Evolutionary conservation across 2,329 filamentous ascomycete species (phyloP).

Genomic region (Phaeomoniella chlamydospora): DNA sequence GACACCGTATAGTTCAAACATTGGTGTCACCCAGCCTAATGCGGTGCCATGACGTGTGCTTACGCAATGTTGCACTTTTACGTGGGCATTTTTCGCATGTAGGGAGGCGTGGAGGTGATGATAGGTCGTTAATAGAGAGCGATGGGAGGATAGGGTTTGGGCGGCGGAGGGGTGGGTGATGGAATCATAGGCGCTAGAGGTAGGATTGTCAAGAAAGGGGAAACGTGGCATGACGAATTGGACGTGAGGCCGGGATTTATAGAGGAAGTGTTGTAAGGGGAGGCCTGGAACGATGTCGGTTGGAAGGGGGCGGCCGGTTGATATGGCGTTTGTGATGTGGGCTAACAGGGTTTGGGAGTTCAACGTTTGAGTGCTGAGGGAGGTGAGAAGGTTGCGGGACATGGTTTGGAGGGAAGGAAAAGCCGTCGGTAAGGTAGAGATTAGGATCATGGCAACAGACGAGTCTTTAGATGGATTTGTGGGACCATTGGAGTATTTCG

Average conservation of each 20-base stretch:
- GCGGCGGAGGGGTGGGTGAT: too few relatives aligned
- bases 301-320: slow-evolving; percentile 52
- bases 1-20: slow-evolving; percentile 93
- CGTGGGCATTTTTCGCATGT: slow-evolving; percentile 70
- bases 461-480: slow-evolving; percentile 15
- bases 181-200: too few relatives aligned
- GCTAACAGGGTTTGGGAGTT: neutral
- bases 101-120: slow-evolving; percentile 69
- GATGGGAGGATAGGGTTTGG: slow-evolving; percentile 5
- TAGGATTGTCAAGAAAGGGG: too few relatives aligned
- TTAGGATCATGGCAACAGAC: neutral
- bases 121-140: slow-evolving; percentile 65
- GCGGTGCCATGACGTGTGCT: slow-evolving; percentile 56
- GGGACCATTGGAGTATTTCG: slow-evolving; percentile 60
- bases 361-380: neutral
- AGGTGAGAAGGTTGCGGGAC: neutral
- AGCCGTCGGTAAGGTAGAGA: neutral
- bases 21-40: slow-evolving; percentile 78
- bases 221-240: slow-evolving; percentile 89
- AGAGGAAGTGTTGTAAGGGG: slow-evolving; percentile 79
- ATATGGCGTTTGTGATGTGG: neutral
- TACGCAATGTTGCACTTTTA: slow-evolving; percentile 74
- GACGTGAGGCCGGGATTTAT: slow-evolving; percentile 87
- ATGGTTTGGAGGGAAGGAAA: neutral
- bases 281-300: slow-evolving; percentile 68